Evolutionary conservation across 2,329 filamentous ascomycete species (phyloP).

Genomic region (Akanthomyces muscarius): DNA sequence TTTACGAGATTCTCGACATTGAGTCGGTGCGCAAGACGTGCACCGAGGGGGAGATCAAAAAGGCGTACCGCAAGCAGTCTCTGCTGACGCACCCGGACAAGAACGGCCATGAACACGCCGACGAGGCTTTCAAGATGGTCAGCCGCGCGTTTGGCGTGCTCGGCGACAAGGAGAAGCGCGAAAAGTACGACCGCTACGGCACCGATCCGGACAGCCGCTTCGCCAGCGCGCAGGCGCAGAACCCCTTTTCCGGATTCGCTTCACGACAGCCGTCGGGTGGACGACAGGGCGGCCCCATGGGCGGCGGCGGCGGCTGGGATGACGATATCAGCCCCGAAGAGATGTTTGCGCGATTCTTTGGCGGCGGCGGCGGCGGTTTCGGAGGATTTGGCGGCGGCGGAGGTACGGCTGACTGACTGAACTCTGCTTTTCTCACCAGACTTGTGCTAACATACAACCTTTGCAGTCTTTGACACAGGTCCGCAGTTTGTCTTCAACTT

Average conservation of each 20-base stretch:
- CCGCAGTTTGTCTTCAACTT: conserved; percentile 95
- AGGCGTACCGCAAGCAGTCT: conserved; percentile 92
- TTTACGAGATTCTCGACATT: conserved; percentile 89
- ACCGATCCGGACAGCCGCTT: conserved; percentile 91
- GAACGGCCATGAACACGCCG: conserved; percentile 91
- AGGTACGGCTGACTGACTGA: conserved; percentile 29
- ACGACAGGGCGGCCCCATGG: conserved; percentile 30
- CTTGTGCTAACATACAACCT: background rate
- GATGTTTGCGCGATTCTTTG: conserved; percentile 96
- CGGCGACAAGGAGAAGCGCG: conserved; percentile 88
- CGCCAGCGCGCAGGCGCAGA: conserved; percentile 52
- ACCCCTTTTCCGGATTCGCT: conserved; percentile 18
- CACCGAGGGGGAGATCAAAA: conserved; percentile 86
- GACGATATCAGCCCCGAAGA: conserved; percentile 96
- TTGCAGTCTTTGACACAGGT: conserved; percentile 64
- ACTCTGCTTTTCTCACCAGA: background rate
- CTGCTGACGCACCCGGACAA: conserved; percentile 97
- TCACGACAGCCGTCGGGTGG: conserved; percentile 39
- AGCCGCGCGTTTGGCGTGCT: conserved; percentile 89
- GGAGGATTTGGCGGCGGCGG: conserved; percentile 49
- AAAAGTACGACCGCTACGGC: conserved; percentile 82
- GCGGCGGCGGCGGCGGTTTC: conserved; percentile 68
- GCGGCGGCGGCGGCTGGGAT: conserved; percentile 63
- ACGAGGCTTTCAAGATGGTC: conserved; percentile 99
- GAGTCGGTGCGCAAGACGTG: conserved; percentile 59